Evolutionary conservation across 805 yeast genomes (phyloP).

Genomic region (Candida dendrica): DNA sequence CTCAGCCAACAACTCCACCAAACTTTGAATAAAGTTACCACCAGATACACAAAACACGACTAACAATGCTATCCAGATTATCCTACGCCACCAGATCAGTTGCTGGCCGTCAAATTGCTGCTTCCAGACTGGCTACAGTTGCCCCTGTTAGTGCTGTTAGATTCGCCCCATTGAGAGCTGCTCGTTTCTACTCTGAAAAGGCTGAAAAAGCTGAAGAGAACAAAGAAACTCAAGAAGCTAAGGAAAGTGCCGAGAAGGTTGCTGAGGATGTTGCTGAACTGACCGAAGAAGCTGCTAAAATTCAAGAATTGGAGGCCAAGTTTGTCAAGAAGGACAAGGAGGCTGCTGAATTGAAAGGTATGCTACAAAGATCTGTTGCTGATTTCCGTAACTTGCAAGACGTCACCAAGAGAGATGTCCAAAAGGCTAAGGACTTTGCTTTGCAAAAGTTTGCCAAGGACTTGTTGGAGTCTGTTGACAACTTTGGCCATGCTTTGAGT

Average conservation of each 20-base stretch:
- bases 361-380: slow-evolving; percentile 20
- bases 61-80: neutral
- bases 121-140: neutral
- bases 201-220: neutral
- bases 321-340: slow-evolving; percentile 15
- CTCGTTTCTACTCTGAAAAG: neutral
- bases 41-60: too few species aligned
- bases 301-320: neutral
- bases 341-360: slow-evolving; percentile 20
- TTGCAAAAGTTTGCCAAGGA: slow-evolving; percentile 23
- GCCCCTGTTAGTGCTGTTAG: neutral
- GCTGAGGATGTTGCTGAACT: slow-evolving; percentile 2
- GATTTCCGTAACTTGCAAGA: slow-evolving; percentile 24
- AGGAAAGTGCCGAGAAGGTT: slow-evolving; percentile 8
- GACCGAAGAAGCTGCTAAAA: slow-evolving; percentile 12
- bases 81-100: neutral
- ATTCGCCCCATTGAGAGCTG: neutral
- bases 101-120: neutral
- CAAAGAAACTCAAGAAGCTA: slow-evolving; percentile 3
- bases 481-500: slow-evolving; percentile 22
- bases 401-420: slow-evolving; percentile 22
- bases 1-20: neutral
- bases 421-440: slow-evolving; percentile 22
- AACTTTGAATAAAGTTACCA: neutral
- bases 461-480: slow-evolving; percentile 20